phyloP scores from a whole-genome alignment of 2,329 filamentous ascomycete species.

The Exophiala dermatitidis region DNA sequence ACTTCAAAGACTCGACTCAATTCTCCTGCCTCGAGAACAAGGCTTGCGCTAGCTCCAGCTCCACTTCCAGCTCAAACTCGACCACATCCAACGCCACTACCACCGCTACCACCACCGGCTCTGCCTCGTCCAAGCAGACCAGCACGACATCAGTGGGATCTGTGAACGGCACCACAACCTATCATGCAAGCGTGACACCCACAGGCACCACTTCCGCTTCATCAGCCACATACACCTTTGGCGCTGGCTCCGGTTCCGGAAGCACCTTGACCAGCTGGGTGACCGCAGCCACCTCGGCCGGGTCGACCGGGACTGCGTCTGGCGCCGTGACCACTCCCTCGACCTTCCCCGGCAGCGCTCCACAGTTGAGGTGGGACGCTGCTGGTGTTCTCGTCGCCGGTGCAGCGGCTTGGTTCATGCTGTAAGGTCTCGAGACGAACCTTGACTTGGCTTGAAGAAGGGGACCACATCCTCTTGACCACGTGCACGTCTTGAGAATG shows the following conservation, averaged over 20 bases:
- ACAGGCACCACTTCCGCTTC: slow-evolving; percentile 5
- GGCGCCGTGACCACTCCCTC: slow-evolving; percentile 4
- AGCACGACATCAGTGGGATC: no score
- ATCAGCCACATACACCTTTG: neutral
- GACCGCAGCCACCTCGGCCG: neutral
- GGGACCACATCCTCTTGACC: no score
- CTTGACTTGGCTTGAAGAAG: neutral
- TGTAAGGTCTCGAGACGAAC: slow-evolving; percentile 8
- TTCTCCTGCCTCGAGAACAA: slow-evolving; percentile 23
- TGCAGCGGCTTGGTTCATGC: slow-evolving; percentile 17
- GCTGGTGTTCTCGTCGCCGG: slow-evolving; percentile 19
- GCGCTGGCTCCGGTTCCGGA: neutral
- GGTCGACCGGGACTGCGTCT: neutral
- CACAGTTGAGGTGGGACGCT: slow-evolving; percentile 12
- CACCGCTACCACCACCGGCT: neutral
- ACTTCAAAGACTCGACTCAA: slow-evolving; percentile 24
- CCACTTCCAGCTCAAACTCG: slow-evolving; percentile 5
- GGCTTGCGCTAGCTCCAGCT: slow-evolving; percentile 5
- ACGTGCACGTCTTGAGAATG: no score
- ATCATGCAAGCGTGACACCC: neutral
- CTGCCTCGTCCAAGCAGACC: neutral
- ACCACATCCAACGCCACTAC: neutral
- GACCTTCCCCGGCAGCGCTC: slow-evolving; percentile 18
- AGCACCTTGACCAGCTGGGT: neutral
- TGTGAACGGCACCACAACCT: neutral